phyloP scores from a whole-genome alignment of 2,329 filamentous ascomycete genomes.

The Aspergillus novofumigatus region DNA sequence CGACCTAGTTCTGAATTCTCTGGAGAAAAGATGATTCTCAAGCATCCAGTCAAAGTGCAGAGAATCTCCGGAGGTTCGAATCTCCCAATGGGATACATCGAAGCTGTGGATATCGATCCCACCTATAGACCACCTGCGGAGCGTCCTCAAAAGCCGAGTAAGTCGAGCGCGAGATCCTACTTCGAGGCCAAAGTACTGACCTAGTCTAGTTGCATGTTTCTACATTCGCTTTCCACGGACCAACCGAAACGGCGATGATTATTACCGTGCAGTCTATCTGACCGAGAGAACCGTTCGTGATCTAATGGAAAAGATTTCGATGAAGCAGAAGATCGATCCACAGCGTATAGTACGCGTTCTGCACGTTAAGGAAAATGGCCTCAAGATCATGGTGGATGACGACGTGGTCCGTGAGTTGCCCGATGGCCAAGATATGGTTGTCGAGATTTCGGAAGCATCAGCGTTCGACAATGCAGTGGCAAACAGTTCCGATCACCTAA shows the following conservation, averaged over 20 bases:
- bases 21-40: constrained; percentile 17
- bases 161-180: constrained; percentile 20
- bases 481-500: constrained; percentile 5
- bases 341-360: constrained; percentile 66
- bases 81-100: constrained; percentile 74
- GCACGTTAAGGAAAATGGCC: constrained; percentile 66
- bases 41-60: constrained; percentile 29
- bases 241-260: constrained; percentile 52
- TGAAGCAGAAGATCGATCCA: constrained; percentile 77
- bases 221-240: constrained; percentile 64
- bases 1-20: constrained; percentile 18
- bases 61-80: constrained; percentile 19
- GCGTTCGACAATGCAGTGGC: constrained; percentile 41
- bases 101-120: constrained; percentile 84
- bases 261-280: constrained; percentile 82
- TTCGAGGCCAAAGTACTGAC: constrained; percentile 27
- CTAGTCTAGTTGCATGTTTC: constrained; percentile 69
- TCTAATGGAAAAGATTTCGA: constrained; percentile 66
- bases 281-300: constrained; percentile 70
- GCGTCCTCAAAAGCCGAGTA: constrained; percentile 62
- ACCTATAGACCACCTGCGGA: constrained; percentile 77
- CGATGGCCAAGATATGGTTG: constrained; percentile 86
- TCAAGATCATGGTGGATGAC: constrained; percentile 85
- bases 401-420: constrained; percentile 77
- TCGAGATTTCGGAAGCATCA: constrained; percentile 59